Percentiles rank a stretch among this genome's conserved stretches.
Conservation (phyloP, 2,329 filamentous ascomycete genomes). For the Knoxdaviesia capensis region DNA sequence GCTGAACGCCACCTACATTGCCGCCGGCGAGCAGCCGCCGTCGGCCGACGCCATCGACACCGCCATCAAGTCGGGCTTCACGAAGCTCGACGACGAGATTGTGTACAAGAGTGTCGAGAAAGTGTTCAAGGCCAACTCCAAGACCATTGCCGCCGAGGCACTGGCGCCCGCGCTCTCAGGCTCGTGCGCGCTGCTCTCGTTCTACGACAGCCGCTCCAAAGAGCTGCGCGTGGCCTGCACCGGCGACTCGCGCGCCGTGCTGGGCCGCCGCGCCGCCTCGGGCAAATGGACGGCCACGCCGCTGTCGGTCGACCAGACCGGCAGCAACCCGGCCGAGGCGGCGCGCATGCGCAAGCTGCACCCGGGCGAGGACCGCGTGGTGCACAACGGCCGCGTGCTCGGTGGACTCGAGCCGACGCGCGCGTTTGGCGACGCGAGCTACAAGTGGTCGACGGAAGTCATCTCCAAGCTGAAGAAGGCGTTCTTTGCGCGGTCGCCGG, state of each 20-base stretch:
- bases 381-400: conserved; percentile 74
- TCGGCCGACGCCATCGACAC: conserved; percentile 63
- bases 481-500: conserved; percentile 73
- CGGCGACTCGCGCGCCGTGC: conserved; percentile 84
- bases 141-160: conserved; percentile 76
- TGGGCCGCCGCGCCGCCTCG: conserved; percentile 55
- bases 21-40: conserved; percentile 41
- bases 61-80: conserved; percentile 85
- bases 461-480: conserved; percentile 63
- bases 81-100: conserved; percentile 80
- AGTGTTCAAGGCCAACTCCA: conserved; percentile 73
- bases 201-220: conserved; percentile 80
- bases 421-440: conserved; percentile 88
- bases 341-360: conserved; percentile 69
- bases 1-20: conserved; percentile 78
- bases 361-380: conserved; percentile 72
- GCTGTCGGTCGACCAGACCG: conserved; percentile 85
- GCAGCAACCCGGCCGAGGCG: conserved; percentile 67
- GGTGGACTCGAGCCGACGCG: conserved; percentile 83
- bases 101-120: conserved; percentile 84
- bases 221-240: conserved; percentile 87
- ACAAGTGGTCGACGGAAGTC: conserved; percentile 85
- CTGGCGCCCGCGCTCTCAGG: conserved; percentile 85
- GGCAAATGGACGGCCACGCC: conserved; percentile 89
- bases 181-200: conserved; percentile 90